phyloP scores from a whole-genome alignment of 345 rosid genomes.

The Garcia nutans region DNA sequence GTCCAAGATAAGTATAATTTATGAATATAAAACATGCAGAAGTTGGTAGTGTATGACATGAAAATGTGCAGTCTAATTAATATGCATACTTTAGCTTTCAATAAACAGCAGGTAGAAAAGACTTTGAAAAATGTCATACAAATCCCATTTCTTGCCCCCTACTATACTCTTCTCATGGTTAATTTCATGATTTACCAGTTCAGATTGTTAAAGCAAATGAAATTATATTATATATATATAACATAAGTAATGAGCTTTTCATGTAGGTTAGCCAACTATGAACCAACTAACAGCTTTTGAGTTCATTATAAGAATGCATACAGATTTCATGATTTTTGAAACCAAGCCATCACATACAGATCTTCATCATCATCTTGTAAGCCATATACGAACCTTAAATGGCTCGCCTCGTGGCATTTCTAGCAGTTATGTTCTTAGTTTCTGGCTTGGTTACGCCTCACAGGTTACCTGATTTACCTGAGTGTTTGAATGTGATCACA shows the following conservation, averaged over 20 bases:
- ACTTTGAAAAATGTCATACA: too few species aligned
- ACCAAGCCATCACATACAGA: not conserved
- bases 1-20: too few species aligned
- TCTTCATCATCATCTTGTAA: not conserved
- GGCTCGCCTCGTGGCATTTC: not conserved
- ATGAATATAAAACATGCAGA: too few species aligned
- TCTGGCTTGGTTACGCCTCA: not conserved
- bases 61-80: too few species aligned
- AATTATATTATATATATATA: not conserved
- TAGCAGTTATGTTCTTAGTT: not conserved
- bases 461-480: not conserved
- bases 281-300: not conserved
- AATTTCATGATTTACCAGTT: too few species aligned
- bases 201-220: too few species aligned
- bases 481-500: conserved; percentile 21
- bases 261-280: not conserved
- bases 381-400: not conserved
- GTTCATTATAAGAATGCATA: not conserved
- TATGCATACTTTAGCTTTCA: not conserved
- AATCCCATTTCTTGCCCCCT: too few species aligned
- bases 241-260: not conserved
- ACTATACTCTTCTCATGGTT: too few species aligned
- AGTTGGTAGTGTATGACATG: too few species aligned
- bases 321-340: not conserved
- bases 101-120: not conserved